Base-by-base conservation (phyloP, 495 filamentous ascomycete species). In the Penicillium robsamsonii region DNA sequence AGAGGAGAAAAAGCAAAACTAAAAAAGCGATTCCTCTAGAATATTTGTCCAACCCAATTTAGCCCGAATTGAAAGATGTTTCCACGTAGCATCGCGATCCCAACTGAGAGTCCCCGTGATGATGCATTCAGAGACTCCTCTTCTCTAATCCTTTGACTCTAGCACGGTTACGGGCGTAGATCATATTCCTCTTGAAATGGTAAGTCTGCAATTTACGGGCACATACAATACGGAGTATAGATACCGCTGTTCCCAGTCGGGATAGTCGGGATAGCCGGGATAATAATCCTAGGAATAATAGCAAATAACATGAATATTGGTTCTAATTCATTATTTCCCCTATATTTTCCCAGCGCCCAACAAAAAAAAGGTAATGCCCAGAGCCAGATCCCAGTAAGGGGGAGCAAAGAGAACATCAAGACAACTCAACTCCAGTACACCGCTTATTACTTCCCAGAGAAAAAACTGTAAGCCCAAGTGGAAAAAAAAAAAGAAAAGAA, bases 331-430 rank as follows among this genome's bases (percentile, higher is more conserved):
- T 27, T 51, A 30, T 27, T 51, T 41, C 10, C 11, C 31, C 4
- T 29, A 33, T 49, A 33, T 49, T 33, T 49, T 40, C 7, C 24
- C 24, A 41, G 40, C 11, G 15, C 52, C 24, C 52, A 54, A 54
- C 52, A 38, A 35, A 45, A 53, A 27, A 6, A 38, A 35, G 18
- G 1, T 22, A 22, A 22, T 27, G 51, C 38, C 22, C 10, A 35
- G 35, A 52, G 51, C 17, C 41, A 46, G 52, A 54, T 54, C 52
- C 18, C 53, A 56, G 46, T 48, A 57, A 57, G 47, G 55, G 47
- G 40, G 38, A 45, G 30, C 17, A 40, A 20, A 46, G 22, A 40
- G 24, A 37, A 50, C 24, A 22, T 50, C 48, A 30, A 47, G 53
- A 41, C 27, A 57, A 41, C 47, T 50, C 24, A 18, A 22, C 48